Evolutionary conservation across 2,329 filamentous ascomycete species (phyloP).

Genomic region (Nemania diffusa): DNA sequence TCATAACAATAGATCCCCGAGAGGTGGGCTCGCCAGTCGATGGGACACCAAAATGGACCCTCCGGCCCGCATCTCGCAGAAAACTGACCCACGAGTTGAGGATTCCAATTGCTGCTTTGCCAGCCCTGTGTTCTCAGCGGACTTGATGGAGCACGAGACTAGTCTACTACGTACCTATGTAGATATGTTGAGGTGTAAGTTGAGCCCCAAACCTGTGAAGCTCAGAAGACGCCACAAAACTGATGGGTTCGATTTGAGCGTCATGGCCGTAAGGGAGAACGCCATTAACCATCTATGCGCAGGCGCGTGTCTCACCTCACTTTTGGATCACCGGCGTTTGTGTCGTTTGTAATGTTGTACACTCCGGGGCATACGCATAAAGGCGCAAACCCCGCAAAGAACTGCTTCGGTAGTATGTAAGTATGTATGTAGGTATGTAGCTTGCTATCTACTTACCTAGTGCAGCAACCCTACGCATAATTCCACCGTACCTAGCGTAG

Average conservation of each 20-base stretch:
- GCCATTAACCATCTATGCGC: no score
- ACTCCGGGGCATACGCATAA: conserved; percentile 6
- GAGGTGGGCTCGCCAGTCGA: conserved; percentile 52
- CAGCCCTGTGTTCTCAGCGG: conserved; percentile 42
- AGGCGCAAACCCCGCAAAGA: conserved; percentile 39
- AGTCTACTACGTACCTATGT: background rate
- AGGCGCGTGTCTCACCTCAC: conserved; percentile 39
- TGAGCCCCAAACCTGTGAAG: background rate
- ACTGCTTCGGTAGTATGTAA: background rate
- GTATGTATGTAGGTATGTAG: background rate
- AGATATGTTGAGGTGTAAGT: background rate
- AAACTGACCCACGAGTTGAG: conserved; percentile 40
- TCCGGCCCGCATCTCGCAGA: conserved; percentile 43
- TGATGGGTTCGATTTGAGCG: conserved; percentile 4
- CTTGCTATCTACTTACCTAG: background rate
- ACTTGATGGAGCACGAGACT: conserved; percentile 21
- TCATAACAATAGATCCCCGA: conserved; percentile 45
- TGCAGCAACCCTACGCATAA: no score
- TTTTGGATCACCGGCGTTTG: conserved; percentile 37
- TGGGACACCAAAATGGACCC: conserved; percentile 39
- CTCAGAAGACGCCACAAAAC: background rate
- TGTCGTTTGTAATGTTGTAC: conserved; percentile 40
- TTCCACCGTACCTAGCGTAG: conserved; percentile 1
- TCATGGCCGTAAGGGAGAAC: conserved; percentile 8
- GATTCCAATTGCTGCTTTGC: conserved; percentile 43